Conservation (phyloP, 768 basidiomycete genomes). For the Termitomyces sp. region DNA sequence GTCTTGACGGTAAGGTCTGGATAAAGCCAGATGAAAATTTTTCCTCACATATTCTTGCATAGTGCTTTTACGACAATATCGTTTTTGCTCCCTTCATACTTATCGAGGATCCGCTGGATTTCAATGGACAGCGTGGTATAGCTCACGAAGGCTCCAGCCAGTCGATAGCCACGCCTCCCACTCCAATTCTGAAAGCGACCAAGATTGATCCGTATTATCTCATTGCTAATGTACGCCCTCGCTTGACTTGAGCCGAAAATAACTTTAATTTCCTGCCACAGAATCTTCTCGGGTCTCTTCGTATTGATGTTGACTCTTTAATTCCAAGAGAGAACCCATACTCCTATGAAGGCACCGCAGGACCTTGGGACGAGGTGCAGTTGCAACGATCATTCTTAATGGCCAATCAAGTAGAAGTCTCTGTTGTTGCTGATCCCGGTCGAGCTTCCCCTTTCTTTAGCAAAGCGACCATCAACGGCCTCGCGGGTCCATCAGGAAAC, state of each 20-base stretch:
- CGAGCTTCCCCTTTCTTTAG: conserved; percentile 33
- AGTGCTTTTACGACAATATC: conserved; percentile 98
- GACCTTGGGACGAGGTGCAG: conserved; percentile 65
- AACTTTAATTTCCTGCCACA: not conserved
- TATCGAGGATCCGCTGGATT: conserved; percentile 85
- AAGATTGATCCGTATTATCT: conserved; percentile 92
- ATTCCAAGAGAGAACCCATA: conserved; percentile 65
- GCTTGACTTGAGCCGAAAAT: not conserved
- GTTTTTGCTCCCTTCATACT: conserved; percentile 96
- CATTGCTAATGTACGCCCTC: conserved; percentile 61
- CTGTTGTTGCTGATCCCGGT: conserved; percentile 28
- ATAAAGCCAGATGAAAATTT: not conserved
- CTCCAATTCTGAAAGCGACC: conserved; percentile 42
- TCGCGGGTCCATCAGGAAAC: conserved; percentile 21
- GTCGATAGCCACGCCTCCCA: conserved; percentile 17
- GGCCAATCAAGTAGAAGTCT: conserved; percentile 56
- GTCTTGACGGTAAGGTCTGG: conserved; percentile 72
- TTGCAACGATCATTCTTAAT: conserved; percentile 62
- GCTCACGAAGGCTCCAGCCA: conserved; percentile 34
- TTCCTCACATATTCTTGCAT: conserved; percentile 1
- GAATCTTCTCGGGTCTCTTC: conserved; percentile 67
- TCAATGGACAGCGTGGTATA: conserved; percentile 52
- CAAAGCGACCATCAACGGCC: conserved; percentile 31
- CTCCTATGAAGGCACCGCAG: conserved; percentile 59
- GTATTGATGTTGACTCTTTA: conserved; percentile 56